These are phyloP conservation scores for Pseudozyma sp. DNA, from an alignment of 1,284 basidiomycete genomes.

Conservation along the genomic window DNA sequence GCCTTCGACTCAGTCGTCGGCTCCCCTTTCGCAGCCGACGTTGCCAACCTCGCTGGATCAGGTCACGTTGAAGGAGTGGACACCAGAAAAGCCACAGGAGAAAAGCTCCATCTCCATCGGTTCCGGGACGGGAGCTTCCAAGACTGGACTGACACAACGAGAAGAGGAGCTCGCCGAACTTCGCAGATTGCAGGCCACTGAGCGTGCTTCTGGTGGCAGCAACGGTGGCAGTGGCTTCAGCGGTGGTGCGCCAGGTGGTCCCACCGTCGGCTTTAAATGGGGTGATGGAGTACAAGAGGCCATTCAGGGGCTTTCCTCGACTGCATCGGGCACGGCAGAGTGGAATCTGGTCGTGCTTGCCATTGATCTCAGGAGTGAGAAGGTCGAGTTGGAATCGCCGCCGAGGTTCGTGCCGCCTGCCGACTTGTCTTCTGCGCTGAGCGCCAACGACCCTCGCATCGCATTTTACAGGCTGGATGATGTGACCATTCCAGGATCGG, in stretches of 20 bases:
- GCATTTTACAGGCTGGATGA: slow-evolving; percentile 53
- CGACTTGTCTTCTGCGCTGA: slow-evolving; percentile 29
- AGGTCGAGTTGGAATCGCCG: slow-evolving; percentile 43
- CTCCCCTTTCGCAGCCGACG: slow-evolving; percentile 37
- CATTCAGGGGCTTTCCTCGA: slow-evolving; percentile 38
- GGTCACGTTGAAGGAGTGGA: slow-evolving; percentile 7
- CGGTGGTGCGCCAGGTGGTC: slow-evolving; percentile 20
- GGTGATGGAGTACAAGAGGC: slow-evolving; percentile 48
- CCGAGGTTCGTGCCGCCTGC: slow-evolving; percentile 46
- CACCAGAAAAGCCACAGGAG: slow-evolving; percentile 4
- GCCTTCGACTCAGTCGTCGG: slow-evolving; percentile 4
- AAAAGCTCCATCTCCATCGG: slow-evolving; percentile 35
- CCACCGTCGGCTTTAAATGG: slow-evolving; percentile 39
- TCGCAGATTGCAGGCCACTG: slow-evolving; percentile 41
- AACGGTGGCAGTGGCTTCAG: slow-evolving; percentile 5
- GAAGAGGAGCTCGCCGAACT: slow-evolving; percentile 47
- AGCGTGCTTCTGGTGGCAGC: slow-evolving; percentile 18
- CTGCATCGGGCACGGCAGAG: slow-evolving; percentile 50
- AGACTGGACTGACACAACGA: slow-evolving; percentile 29
- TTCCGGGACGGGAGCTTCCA: slow-evolving; percentile 26
- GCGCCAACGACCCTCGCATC: slow-evolving; percentile 45
- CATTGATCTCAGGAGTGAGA: slow-evolving; percentile 49
- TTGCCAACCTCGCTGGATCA: slow-evolving; percentile 36
- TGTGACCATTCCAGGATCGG: slow-evolving; percentile 20
- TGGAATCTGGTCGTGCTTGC: slow-evolving; percentile 56